Percentiles rank a stretch among this genome's conserved stretches.
Conservation (phyloP, 768 basidiomycete species). For the Pleurotus eryngii region DNA sequence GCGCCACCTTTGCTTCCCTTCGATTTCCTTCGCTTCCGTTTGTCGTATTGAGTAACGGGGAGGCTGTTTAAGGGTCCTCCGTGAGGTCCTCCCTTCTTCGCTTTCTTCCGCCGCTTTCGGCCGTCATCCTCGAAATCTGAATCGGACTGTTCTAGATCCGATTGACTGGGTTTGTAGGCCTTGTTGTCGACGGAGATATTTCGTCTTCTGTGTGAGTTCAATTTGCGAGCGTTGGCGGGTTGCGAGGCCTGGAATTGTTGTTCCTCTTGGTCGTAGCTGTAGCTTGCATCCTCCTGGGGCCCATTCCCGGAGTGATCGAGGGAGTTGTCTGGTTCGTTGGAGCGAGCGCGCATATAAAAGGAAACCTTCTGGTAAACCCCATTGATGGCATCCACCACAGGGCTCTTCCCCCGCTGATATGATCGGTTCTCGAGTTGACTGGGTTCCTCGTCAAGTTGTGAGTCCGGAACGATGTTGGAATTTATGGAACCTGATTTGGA, state of each 20-base stretch:
- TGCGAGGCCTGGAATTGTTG: slow-evolving; percentile 48
- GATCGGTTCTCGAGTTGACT: slow-evolving; percentile 19
- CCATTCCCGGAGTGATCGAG: slow-evolving; percentile 25
- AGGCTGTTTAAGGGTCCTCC: slow-evolving; percentile 63
- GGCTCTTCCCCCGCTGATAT: slow-evolving; percentile 61
- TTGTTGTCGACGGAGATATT: slow-evolving; percentile 78
- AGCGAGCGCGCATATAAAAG: slow-evolving; percentile 63
- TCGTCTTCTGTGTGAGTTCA: slow-evolving; percentile 42
- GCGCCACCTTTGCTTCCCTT: slow-evolving; percentile 37
- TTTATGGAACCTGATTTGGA: slow-evolving; percentile 53
- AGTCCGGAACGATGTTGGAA: slow-evolving; percentile 54
- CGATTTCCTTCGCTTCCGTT: slow-evolving; percentile 51
- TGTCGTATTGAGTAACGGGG: slow-evolving; percentile 65
- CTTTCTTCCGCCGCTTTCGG: slow-evolving; percentile 48
- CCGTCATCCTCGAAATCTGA: slow-evolving; percentile 56
- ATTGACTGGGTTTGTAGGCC: slow-evolving; percentile 68
- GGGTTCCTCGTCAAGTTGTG: slow-evolving; percentile 54
- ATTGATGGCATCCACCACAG: slow-evolving; percentile 59
- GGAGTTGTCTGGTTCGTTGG: slow-evolving; percentile 47
- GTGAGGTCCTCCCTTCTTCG: slow-evolving; percentile 48
- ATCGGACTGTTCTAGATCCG: slow-evolving; percentile 61
- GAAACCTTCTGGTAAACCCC: slow-evolving; percentile 53
- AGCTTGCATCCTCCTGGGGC: slow-evolving; percentile 47
- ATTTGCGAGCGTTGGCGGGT: slow-evolving; percentile 13
- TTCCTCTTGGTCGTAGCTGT: slow-evolving; percentile 80